Percentiles rank a stretch among this genome's conserved stretches.
These are phyloP conservation scores for Solanum corneliomulleri DNA, from an alignment of 257 asterid species.

Conservation along the genomic window DNA sequence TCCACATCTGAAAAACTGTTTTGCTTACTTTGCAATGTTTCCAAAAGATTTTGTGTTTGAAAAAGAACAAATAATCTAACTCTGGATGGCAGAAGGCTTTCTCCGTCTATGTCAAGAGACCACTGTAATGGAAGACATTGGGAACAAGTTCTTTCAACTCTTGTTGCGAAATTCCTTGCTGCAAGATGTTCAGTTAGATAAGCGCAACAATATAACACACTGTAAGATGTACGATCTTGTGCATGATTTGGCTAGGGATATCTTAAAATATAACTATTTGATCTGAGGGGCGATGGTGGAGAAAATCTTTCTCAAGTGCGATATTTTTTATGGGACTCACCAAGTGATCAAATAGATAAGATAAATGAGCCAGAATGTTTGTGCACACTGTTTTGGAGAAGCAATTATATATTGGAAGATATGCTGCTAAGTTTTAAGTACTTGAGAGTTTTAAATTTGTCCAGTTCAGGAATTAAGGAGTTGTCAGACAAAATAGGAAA, in stretches of 20 bases:
- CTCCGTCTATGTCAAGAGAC: background rate
- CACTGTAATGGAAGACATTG: slow-evolving; percentile 7
- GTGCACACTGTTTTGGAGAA: too few species aligned
- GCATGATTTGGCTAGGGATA: background rate
- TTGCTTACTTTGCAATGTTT: slow-evolving; percentile 8
- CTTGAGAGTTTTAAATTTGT: slow-evolving; percentile 1
- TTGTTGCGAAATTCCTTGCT: background rate
- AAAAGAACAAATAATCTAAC: background rate
- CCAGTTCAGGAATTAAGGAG: background rate
- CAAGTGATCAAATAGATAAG: too few species aligned
- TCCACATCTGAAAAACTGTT: background rate
- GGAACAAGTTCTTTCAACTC: background rate
- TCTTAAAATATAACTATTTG: background rate
- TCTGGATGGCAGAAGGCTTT: background rate
- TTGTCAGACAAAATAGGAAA: background rate
- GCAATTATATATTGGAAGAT: too few species aligned
- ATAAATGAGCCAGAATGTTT: too few species aligned
- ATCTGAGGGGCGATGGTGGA: background rate
- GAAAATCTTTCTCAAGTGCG: too few species aligned
- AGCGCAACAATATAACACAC: background rate
- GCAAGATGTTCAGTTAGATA: background rate
- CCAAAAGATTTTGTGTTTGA: slow-evolving; percentile 3
- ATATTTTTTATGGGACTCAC: too few species aligned
- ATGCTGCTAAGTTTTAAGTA: background rate
- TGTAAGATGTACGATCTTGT: slow-evolving; percentile 23